phyloP scores from a whole-genome alignment of 352 stramenopile genomes.

The Phytophthora fragariaefolia region DNA sequence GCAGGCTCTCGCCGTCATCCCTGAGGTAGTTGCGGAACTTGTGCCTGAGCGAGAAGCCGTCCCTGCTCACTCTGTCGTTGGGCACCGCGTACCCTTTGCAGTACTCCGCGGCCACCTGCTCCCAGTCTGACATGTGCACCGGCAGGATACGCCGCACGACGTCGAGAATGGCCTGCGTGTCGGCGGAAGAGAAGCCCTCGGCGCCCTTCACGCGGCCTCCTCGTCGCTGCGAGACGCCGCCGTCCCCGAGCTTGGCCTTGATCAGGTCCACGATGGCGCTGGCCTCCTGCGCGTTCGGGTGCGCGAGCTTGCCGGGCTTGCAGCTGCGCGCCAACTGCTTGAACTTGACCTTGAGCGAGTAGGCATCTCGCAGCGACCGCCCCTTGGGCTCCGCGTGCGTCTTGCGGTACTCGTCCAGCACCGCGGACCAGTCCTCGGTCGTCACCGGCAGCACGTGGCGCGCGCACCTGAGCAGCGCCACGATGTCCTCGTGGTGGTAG shows the following conservation, averaged over 20 bases:
- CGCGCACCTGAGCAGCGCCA: constrained; percentile 27
- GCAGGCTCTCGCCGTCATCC: constrained; percentile 9
- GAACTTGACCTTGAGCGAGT: constrained; percentile 39
- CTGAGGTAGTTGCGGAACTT: constrained; percentile 42
- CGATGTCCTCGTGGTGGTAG: constrained; percentile 40
- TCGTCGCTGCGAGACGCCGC: constrained; percentile 29
- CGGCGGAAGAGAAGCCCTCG: constrained; percentile 34
- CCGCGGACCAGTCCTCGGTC: constrained; percentile 34
- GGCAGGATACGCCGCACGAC: constrained; percentile 27
- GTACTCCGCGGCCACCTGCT: constrained; percentile 36
- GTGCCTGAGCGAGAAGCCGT: constrained; percentile 39
- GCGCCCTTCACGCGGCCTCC: constrained; percentile 33
- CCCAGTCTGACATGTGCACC: constrained; percentile 27
- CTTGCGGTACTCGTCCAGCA: constrained; percentile 35
- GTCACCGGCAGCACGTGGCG: constrained; percentile 24
- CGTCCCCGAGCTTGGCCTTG: constrained; percentile 28
- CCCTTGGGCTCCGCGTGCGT: constrained; percentile 34
- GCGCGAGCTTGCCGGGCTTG: background rate
- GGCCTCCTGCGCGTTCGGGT: constrained; percentile 27
- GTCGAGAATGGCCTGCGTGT: constrained; percentile 28
- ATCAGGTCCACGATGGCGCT: constrained; percentile 22
- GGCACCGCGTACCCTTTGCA: constrained; percentile 29
- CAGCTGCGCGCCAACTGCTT: constrained; percentile 36
- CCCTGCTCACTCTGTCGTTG: constrained; percentile 25
- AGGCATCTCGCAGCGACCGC: constrained; percentile 31